Evolutionary conservation across 805 yeast species (phyloP), one percentile per base, ranked within the genome.

Genomic region (Wickerhamiella galacta): DNA sequence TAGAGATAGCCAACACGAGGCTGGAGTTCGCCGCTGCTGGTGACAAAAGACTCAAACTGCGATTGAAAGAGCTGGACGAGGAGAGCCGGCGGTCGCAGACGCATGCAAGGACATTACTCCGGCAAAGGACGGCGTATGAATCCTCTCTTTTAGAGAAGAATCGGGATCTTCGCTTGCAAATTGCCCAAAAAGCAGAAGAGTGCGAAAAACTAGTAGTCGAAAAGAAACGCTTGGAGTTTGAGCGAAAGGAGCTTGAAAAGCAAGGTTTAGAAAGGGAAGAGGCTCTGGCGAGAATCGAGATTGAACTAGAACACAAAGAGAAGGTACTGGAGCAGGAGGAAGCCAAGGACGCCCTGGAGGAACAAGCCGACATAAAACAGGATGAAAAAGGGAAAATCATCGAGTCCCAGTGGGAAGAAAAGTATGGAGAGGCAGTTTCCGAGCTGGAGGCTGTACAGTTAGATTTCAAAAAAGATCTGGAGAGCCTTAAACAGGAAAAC

Each of bases 81-180:
- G 58, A 55, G 35, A 35, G 46, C n/a, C 46, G 41, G 17, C 42
- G 45, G 21, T 45, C 55, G 20, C 52, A 49, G 36, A 49, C 47
- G n/a, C 44, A 48, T 9, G 45, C 52, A 16, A 45, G 53, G 18
- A 52, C 47, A 3, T 46, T 46, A 30, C 41, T 52, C 39, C 49
- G 50, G 4, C 60, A 56, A 25, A 42, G 61, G 15, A 45, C 54
- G 6, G 54, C 56, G 5, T 57, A 57, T 35, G 61, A 60, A 32
- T 39, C 45, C 7, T 44, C 49, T 22, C 41, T 58, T 9, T 34
- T 56, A 8, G 45, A 49, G 17, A 48, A 50, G 34, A 54, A 51
- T 38, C 45, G 51, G 21, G 56, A 48, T 22, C 45, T 53, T 26
- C 36, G 51, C 15, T 44, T 39, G 2, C 48, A 48, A 14, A 28